Evolutionary conservation across 768 basidiomycete species (phyloP).

Genomic region (Pulveroboletus frians): DNA sequence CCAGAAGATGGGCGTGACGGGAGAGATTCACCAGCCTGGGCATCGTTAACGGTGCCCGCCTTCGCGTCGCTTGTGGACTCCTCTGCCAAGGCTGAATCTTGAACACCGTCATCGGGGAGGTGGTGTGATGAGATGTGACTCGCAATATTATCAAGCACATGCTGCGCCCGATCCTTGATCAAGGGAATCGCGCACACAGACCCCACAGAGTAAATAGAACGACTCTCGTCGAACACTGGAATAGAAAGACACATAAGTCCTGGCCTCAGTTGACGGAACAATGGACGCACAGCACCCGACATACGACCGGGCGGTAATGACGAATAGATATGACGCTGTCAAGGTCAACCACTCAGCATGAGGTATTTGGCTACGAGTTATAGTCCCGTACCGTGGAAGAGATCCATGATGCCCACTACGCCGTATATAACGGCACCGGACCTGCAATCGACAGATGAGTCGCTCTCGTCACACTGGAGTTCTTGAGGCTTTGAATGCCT

Average conservation of each 20-base stretch:
- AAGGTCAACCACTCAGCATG: constrained; percentile 11
- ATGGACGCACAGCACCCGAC: constrained; percentile 59
- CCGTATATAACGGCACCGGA: constrained; percentile 63
- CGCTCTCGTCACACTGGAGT: constrained; percentile 32
- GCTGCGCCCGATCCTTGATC: constrained; percentile 55
- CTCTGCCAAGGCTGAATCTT: constrained; percentile 17
- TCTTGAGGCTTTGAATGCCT: constrained; percentile 53
- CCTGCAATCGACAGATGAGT: constrained; percentile 46
- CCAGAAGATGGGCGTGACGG: constrained; percentile 38
- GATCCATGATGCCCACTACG: constrained; percentile 65
- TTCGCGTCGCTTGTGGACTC: constrained; percentile 16
- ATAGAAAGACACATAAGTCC: constrained; percentile 1
- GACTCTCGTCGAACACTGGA: constrained; percentile 59
- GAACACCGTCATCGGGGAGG: constrained; percentile 26
- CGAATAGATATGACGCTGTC: constrained; percentile 70
- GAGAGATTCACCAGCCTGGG: constrained; percentile 1
- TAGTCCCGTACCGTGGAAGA: constrained; percentile 56
- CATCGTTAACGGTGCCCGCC: constrained; percentile 2
- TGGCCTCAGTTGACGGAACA: not conserved
- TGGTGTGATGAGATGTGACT: constrained; percentile 50
- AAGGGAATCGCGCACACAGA: constrained; percentile 69
- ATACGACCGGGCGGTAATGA: constrained; percentile 58
- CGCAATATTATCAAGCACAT: constrained; percentile 46
- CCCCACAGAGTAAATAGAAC: constrained; percentile 63
- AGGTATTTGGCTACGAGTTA: not conserved